Evolutionary conservation across 202 grass and related monocot species (phyloP), one percentile per base, ranked within the genome.

Genomic region (Saccharum hybrid): DNA sequence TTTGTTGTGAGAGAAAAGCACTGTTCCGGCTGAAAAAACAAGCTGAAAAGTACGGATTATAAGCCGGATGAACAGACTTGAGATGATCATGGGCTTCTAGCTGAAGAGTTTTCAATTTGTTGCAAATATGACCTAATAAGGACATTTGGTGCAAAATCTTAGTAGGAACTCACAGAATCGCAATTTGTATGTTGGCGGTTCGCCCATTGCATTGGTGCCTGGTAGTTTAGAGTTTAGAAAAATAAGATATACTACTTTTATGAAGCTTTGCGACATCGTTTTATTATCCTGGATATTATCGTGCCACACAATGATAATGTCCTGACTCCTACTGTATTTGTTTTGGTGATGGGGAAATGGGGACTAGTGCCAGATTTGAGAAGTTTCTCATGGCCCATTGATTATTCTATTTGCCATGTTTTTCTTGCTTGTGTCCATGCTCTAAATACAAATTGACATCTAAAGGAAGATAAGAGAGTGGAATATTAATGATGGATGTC

Each of bases 121-220:
- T 49, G 10, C 14, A 66, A 79, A 73, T 62, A 60, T 46, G 11
- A 7, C 5, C 22, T 80, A 51, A n/a, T 49, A 74, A 19, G 45
- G 8, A 45, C 39, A 60, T 28, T 45, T 18, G 5, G 18, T 69
- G 66, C 33, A 70, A 28, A 84, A 84, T 84, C 16, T 40, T 60
- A 22, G 56, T 73, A 37, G 4, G n/a, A 81, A 81, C 13, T 1
- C 8, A 6, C 16, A 70, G 28, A 84, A 84, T 80, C 21, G 30
- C 23, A 34, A 21, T 74, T 66, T 66, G 42, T 61, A 26, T 61
- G 9, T 1, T 61, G 21, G n/a, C 57, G 26, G 57, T 49, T 74
- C 18, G 8, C 48, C 75, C 12, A 7, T 71, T 79, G 19, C 19
- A 56, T 14, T 43, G 22, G 52, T 60, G 12, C 45, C 7, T 8